A percentile compares a stretch with the other conserved stretches of the same genome.
phyloP scores from a whole-genome alignment of 768 basidiomycete genomes.

The Leccinum rimulosum region DNA sequence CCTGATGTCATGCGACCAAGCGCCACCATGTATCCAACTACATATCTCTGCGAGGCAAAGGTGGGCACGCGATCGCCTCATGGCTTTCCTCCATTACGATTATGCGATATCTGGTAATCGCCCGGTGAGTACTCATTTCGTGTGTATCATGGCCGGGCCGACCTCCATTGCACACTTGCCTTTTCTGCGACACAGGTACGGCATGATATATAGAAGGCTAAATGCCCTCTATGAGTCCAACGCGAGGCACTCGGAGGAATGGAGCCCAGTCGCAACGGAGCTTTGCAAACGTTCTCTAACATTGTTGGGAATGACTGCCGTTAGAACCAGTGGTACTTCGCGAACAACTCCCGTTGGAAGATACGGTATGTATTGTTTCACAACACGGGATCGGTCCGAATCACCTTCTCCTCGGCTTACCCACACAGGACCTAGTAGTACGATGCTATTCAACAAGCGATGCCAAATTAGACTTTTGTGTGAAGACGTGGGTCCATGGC shows the following conservation, averaged over 20 bases:
- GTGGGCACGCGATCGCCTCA: conserved; percentile 30
- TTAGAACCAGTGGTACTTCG: not conserved
- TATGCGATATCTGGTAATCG: conserved; percentile 16
- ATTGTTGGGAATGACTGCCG: not conserved
- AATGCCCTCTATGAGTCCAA: not conserved
- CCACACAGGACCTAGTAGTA: conserved; percentile 5
- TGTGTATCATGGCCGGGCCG: not conserved
- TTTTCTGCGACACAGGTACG: conserved; percentile 7
- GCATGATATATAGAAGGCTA: conserved; percentile 1
- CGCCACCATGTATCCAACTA: conserved; percentile 14
- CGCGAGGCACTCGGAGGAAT: conserved; percentile 3
- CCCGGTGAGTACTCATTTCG: conserved; percentile 3
- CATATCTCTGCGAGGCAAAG: not conserved
- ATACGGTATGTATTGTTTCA: not conserved
- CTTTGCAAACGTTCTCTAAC: not conserved
- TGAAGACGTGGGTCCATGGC: not conserved
- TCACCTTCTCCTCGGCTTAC: conserved; percentile 15
- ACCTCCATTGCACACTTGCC: conserved; percentile 19
- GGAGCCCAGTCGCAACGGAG: conserved; percentile 1
- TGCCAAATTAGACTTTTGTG: not conserved
- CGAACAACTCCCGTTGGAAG: not conserved
- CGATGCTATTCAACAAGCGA: not conserved
- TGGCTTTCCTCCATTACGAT: conserved; percentile 8
- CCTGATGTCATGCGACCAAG: conserved; percentile 16
- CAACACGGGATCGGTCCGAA: not conserved